Conservation (phyloP, 1,284 basidiomycete species). For the Cerrena zonata region DNA sequence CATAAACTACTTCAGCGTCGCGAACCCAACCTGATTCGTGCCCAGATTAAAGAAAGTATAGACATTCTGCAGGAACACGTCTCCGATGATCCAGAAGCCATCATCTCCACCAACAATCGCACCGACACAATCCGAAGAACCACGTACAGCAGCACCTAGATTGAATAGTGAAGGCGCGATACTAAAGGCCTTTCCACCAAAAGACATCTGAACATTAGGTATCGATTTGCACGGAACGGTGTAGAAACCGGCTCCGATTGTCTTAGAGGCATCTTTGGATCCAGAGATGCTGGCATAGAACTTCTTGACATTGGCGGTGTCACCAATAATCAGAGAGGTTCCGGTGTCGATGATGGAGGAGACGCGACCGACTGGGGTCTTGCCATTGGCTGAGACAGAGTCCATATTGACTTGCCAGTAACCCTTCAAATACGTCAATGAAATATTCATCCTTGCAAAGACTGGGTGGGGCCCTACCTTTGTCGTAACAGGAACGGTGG, state of each 20-base stretch:
- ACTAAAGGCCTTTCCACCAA: conserved; percentile 17
- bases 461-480: conserved; percentile 15
- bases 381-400: conserved; percentile 8
- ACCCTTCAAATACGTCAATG: background rate
- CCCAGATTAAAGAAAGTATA: conserved; percentile 21
- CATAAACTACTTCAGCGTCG: no score
- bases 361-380: conserved; percentile 7
- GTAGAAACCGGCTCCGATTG: conserved; percentile 15
- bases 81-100: conserved; percentile 23
- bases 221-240: conserved; percentile 21
- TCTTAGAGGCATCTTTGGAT: conserved; percentile 15
- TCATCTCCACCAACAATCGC: conserved; percentile 16
- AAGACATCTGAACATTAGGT: conserved; percentile 15
- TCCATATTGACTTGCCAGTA: conserved; percentile 8
- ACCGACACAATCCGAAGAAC: conserved; percentile 17
- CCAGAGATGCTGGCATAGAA: conserved; percentile 37
- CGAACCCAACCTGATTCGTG: conserved; percentile 22
- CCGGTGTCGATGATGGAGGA: conserved; percentile 34
- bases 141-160: background rate
- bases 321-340: conserved; percentile 43
- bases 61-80: conserved; percentile 22
- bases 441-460: background rate
- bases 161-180: conserved; percentile 6
- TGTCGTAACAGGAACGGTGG: conserved; percentile 18
- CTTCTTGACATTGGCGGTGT: conserved; percentile 32